phyloP scores from a whole-genome alignment of 176 grass and related monocot genomes.

The Paspalum notatum region DNA sequence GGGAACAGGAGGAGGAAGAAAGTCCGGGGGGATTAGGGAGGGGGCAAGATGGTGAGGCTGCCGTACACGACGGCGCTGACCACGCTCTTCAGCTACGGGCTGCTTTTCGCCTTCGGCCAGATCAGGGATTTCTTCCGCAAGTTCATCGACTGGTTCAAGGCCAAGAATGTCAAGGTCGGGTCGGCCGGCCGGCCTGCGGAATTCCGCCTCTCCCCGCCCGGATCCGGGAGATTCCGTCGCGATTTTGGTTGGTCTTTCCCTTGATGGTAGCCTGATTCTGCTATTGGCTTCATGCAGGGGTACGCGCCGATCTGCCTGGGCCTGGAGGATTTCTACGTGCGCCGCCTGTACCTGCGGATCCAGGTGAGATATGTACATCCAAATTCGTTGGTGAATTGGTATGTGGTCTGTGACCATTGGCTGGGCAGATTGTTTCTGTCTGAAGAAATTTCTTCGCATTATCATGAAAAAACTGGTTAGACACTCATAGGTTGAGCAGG shows the following conservation, averaged over 20 bases:
- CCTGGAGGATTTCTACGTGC: constrained; percentile 84
- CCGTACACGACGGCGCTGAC: constrained; percentile 78
- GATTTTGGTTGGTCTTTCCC: constrained; percentile 2
- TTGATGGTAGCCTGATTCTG: background rate
- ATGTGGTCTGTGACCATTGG: background rate
- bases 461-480: background rate
- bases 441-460: constrained; percentile 3
- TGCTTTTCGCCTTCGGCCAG: constrained; percentile 83
- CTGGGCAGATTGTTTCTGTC: background rate
- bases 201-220: background rate
- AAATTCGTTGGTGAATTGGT: background rate
- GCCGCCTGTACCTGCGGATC: constrained; percentile 75
- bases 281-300: constrained; percentile 46
- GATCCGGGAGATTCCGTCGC: background rate
- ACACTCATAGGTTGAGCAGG: background rate
- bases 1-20: constrained; percentile 1
- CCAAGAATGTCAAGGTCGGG: constrained; percentile 65
- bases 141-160: constrained; percentile 62
- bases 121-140: constrained; percentile 74
- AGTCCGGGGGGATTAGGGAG: background rate
- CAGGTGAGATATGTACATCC: constrained; percentile 35
- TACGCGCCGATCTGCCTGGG: constrained; percentile 84
- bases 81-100: constrained; percentile 80
- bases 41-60: constrained; percentile 72
- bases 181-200: background rate